Conservation (phyloP, 805 yeast species). For the Wickerhamomyces kurtzmanii region DNA sequence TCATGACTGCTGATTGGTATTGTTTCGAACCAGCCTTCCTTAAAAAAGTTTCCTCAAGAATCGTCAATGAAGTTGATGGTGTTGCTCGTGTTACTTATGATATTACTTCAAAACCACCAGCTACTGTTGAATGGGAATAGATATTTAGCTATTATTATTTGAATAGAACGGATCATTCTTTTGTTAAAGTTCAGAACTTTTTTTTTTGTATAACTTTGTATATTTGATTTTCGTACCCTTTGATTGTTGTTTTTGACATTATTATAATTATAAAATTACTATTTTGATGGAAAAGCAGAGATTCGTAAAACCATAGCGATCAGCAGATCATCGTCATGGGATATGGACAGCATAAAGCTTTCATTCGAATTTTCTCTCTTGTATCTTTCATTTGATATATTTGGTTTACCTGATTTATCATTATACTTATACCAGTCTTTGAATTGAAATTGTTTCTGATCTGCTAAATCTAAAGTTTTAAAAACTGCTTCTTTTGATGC, state of each 20-base stretch:
- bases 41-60: conserved; percentile 89
- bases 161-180: no score
- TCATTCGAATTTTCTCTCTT: conserved; percentile 21
- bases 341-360: conserved; percentile 40
- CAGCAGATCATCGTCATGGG: conserved; percentile 58
- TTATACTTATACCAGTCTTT: conserved; percentile 46
- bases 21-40: conserved; percentile 87
- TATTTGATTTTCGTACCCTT: conserved; percentile 1
- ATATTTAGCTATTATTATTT: not conserved
- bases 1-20: conserved; percentile 99
- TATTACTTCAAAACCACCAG: conserved; percentile 98
- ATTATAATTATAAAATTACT: conserved; percentile 2
- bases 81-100: conserved; percentile 99
- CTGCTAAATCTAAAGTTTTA: conserved; percentile 40
- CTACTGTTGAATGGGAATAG: conserved; percentile 99
- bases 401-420: conserved; percentile 32
- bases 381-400: conserved; percentile 23
- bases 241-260: conserved; percentile 2
- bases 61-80: conserved; percentile 97
- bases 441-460: conserved; percentile 46
- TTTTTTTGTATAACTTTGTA: not conserved
- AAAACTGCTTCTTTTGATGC: conserved; percentile 67
- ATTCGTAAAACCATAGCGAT: conserved; percentile 46
- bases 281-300: no score
- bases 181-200: not conserved